Percentiles rank a stretch among this genome's conserved stretches.
phyloP scores from a whole-genome alignment of 768 basidiomycete genomes.

The Lyophyllum shimeji region DNA sequence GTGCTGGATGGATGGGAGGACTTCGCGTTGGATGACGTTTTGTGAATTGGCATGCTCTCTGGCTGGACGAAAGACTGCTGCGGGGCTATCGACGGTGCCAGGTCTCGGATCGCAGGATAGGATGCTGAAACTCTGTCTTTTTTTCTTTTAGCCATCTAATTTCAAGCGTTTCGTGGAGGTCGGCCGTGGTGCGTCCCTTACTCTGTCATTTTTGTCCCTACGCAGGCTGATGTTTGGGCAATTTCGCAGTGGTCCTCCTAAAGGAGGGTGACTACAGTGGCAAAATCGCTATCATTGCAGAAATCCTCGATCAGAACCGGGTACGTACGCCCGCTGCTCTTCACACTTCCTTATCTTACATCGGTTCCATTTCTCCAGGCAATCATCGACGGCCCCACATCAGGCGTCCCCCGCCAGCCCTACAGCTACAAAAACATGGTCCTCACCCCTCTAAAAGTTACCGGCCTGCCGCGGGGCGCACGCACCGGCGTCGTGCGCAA shows the following conservation, averaged over 20 bases:
- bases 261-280: slow-evolving; percentile 83
- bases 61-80: slow-evolving; percentile 3
- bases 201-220: neutral
- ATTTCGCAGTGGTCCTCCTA: slow-evolving; percentile 82
- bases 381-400: slow-evolving; percentile 91
- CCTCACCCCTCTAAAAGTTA: slow-evolving; percentile 83
- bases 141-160: slow-evolving; percentile 62
- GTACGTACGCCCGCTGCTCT: slow-evolving; percentile 43
- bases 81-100: slow-evolving; percentile 7
- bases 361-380: slow-evolving; percentile 63
- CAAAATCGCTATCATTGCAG: slow-evolving; percentile 91
- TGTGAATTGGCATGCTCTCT: neutral
- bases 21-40: slow-evolving; percentile 14
- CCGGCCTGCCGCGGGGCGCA: slow-evolving; percentile 84
- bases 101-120: neutral
- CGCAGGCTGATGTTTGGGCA: slow-evolving; percentile 2
- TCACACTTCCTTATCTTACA: neutral
- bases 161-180: slow-evolving; percentile 99
- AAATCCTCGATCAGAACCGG: slow-evolving; percentile 99
- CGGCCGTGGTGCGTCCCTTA: slow-evolving; percentile 72
- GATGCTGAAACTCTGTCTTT: slow-evolving; percentile 14
- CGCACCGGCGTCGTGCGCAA: slow-evolving; percentile 82
- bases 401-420: slow-evolving; percentile 88
- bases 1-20: slow-evolving; percentile 23
- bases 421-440: slow-evolving; percentile 91